phyloP scores from a whole-genome alignment of 2,329 filamentous ascomycete genomes.

The Chalara sp. region DNA sequence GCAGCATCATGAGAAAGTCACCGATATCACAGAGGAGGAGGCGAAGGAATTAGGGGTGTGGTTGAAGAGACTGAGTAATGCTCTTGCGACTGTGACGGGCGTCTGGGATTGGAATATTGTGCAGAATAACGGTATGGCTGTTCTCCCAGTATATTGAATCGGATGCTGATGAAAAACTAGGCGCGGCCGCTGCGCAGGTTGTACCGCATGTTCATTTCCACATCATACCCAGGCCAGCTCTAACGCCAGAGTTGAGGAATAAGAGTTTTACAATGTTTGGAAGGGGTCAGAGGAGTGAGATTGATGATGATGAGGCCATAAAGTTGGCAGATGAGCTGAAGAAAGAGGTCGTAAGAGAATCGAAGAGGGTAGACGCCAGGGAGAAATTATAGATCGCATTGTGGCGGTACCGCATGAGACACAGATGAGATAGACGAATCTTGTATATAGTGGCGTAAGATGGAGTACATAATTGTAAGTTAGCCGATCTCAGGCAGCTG shows the following conservation, averaged over 20 bases:
- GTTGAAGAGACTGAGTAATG: constrained; percentile 66
- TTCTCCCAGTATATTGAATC: not conserved
- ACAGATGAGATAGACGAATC: too few relatives aligned
- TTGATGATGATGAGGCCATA: constrained; percentile 69
- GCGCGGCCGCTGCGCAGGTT: constrained; percentile 81
- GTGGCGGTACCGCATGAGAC: too few relatives aligned
- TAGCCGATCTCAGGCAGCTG: too few relatives aligned
- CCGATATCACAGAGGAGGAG: constrained; percentile 58
- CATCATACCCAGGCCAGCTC: constrained; percentile 75
- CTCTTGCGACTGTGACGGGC: constrained; percentile 62
- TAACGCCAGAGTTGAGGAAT: constrained; percentile 44
- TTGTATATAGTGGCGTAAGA: too few relatives aligned
- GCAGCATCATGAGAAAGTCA: constrained; percentile 69
- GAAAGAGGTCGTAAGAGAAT: constrained; percentile 37
- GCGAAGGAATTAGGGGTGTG: constrained; percentile 59
- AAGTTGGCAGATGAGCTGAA: constrained; percentile 50
- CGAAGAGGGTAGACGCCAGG: constrained; percentile 30
- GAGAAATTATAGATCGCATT: constrained; percentile 14
- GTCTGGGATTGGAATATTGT: constrained; percentile 90
- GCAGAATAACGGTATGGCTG: constrained; percentile 76
- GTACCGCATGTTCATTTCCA: constrained; percentile 95
- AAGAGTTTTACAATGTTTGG: constrained; percentile 75
- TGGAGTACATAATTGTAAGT: too few relatives aligned
- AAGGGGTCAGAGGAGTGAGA: constrained; percentile 60
- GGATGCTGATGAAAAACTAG: constrained; percentile 28